phyloP scores from a whole-genome alignment of 805 yeast species.

The Kodamaea sagamina region DNA sequence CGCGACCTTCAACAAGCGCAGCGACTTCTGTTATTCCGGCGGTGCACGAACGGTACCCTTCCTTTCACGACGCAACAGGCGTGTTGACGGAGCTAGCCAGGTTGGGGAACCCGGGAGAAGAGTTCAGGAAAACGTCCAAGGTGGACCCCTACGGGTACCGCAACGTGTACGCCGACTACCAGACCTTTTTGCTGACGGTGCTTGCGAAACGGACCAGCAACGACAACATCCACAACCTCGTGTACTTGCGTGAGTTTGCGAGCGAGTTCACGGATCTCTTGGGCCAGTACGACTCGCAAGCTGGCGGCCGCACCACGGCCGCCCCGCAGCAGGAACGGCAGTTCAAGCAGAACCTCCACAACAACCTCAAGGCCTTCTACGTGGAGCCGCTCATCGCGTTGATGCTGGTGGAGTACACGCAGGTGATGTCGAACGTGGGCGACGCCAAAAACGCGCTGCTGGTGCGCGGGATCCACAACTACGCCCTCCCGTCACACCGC shows the following conservation, averaged over 20 bases:
- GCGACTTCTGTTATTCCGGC: too few relatives aligned
- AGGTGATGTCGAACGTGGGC: slow-evolving; percentile 32
- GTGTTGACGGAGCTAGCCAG: slow-evolving; percentile 16
- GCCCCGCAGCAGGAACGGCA: slow-evolving; percentile 18
- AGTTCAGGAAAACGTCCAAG: background rate
- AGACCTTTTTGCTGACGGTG: slow-evolving; percentile 20
- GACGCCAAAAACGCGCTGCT: slow-evolving; percentile 26
- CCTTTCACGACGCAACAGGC: slow-evolving; percentile 2
- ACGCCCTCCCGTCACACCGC: slow-evolving; percentile 8
- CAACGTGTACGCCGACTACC: slow-evolving; percentile 25
- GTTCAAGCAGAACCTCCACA: slow-evolving; percentile 36
- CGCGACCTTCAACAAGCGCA: too few relatives aligned
- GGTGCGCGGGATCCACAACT: slow-evolving; percentile 26
- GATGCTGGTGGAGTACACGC: slow-evolving; percentile 30
- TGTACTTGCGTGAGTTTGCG: slow-evolving; percentile 20
- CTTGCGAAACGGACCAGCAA: slow-evolving; percentile 10
- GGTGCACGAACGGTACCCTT: slow-evolving; percentile 1
- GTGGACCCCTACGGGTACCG: slow-evolving; percentile 25
- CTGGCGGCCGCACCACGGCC: slow-evolving; percentile 1
- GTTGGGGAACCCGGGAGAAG: slow-evolving; percentile 19
- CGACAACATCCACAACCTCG: slow-evolving; percentile 16
- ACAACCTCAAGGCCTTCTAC: slow-evolving; percentile 36
- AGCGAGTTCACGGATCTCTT: slow-evolving; percentile 19
- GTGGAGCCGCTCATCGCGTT: slow-evolving; percentile 43
- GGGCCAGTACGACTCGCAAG: slow-evolving; percentile 21